Percentiles rank a stretch among this genome's conserved stretches.
Evolutionary conservation across 2,329 filamentous ascomycete species (phyloP).

Genomic region (Chalaropsis ovoidea): DNA sequence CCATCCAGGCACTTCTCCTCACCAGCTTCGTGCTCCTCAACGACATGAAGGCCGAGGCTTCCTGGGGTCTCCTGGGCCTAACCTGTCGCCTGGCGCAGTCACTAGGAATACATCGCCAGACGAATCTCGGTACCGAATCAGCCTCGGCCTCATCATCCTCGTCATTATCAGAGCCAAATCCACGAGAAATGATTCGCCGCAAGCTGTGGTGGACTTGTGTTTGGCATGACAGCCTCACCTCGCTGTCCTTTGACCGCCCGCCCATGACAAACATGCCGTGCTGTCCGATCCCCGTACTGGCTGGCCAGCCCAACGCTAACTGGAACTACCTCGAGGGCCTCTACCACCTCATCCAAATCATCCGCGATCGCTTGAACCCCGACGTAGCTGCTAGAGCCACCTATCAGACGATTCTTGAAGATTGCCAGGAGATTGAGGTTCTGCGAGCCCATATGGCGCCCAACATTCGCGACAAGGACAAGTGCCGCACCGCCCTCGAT

Average conservation of each 20-base stretch:
- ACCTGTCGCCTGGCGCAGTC: slow-evolving; percentile 57
- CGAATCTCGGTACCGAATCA: slow-evolving; percentile 37
- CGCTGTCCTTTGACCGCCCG: slow-evolving; percentile 54
- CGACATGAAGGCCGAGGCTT: slow-evolving; percentile 60
- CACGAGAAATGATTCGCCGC: slow-evolving; percentile 46
- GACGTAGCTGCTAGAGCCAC: slow-evolving; percentile 42
- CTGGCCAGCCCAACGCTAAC: slow-evolving; percentile 38
- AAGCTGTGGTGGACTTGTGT: slow-evolving; percentile 56
- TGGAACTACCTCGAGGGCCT: slow-evolving; percentile 54
- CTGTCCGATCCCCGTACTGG: slow-evolving; percentile 43
- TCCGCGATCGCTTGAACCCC: slow-evolving; percentile 48
- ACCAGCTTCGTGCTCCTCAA: slow-evolving; percentile 55
- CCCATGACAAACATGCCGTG: slow-evolving; percentile 53
- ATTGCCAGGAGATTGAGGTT: slow-evolving; percentile 46
- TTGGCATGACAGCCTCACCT: slow-evolving; percentile 58
- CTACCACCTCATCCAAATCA: slow-evolving; percentile 53
- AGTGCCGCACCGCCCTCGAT: slow-evolving; percentile 54
- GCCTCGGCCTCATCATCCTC: slow-evolving; percentile 37
- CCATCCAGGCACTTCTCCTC: slow-evolving; percentile 53
- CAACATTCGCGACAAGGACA: slow-evolving; percentile 49
- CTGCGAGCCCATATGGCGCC: slow-evolving; percentile 41
- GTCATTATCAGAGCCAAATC: slow-evolving; percentile 33
- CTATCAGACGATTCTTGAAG: slow-evolving; percentile 47
- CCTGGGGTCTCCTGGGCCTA: slow-evolving; percentile 54
- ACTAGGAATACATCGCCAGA: slow-evolving; percentile 46